Evolutionary conservation across 345 rosid species (phyloP), one percentile per base, ranked within the genome.

Genomic region (Nasturtium officinale): DNA sequence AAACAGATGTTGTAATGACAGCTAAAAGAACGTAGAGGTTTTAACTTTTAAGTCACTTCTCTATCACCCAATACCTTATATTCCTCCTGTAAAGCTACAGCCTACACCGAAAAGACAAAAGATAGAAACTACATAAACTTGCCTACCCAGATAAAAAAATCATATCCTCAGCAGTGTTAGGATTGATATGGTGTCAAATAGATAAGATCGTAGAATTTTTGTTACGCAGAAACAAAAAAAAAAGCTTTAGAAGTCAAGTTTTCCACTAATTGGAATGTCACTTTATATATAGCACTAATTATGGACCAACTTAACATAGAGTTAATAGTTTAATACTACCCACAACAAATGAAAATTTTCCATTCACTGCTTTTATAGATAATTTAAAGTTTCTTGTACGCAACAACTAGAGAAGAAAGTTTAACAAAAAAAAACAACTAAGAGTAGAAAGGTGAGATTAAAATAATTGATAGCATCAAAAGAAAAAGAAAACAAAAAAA

Each of bases 181-280:
- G 29, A 65, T 13, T 13, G 26, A 48, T 9, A 48, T 18, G 65
- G 51, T 45, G 26, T 57, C 42, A 68, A 42, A 69, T 3, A 63
- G 80, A 77, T 56, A 64, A 64, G 71, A 57, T 57, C 45, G 33
- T 56, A 5, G 32, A 25, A 53, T 12, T 38, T n/a, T 35, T 76
- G 50, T 17, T 66, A 59, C 30, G 58, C 52, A 56, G 40, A 57
- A 3, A n/a, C 6, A 28, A 38, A 56, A 15, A 43, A 28, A 38
- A 56, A 65, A n/a, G 30, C 25, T 75, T 53, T 9, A 16, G 3
- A 32, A 46, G 75, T 70, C 71, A 55, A 47, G 75, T 69, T 76
- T 76, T 61, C 70, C 76, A 77, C 72, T 71, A 38, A 70, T 71
- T 71, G n/a, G 61, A 57, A 64, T 48, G 56, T 65, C 50, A 71